Evolutionary conservation across 768 basidiomycete species (phyloP).

Genomic region (Zangia roseola): DNA sequence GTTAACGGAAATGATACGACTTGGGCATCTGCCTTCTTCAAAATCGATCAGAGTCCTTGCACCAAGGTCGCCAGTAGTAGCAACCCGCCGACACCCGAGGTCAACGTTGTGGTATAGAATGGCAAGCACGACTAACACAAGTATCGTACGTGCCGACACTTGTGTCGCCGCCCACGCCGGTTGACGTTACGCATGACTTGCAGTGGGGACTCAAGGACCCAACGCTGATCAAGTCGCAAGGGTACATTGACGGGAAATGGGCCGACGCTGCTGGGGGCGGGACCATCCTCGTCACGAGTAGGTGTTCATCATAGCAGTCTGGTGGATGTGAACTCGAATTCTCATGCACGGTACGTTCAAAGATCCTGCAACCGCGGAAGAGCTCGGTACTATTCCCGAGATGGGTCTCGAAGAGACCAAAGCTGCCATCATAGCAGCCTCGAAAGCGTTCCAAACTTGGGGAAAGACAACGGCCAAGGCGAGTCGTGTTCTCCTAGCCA

Average conservation of each 20-base stretch:
- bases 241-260: conserved; percentile 84
- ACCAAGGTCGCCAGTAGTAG: conserved; percentile 10
- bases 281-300: conserved; percentile 76
- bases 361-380: conserved; percentile 89
- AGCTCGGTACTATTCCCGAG: conserved; percentile 84
- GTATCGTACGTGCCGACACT: conserved; percentile 31
- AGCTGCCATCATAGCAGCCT: conserved; percentile 80
- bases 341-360: conserved; percentile 2
- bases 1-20: conserved; percentile 13
- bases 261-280: conserved; percentile 72
- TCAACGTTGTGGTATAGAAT: conserved; percentile 40
- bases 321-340: neutral
- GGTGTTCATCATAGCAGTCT: conserved; percentile 22
- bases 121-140: conserved; percentile 46
- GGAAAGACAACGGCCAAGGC: conserved; percentile 87
- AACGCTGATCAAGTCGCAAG: conserved; percentile 71
- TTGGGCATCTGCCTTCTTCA: conserved; percentile 14
- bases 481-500: conserved; percentile 4
- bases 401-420: conserved; percentile 84
- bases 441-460: conserved; percentile 81
- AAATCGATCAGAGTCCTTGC: conserved; percentile 20
- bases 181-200: neutral
- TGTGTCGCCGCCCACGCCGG: neutral
- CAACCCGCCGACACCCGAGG: conserved; percentile 4
- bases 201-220: conserved; percentile 80